Evolutionary conservation across 306 rosid species (phyloP), one percentile per base, ranked within the genome.

Genomic region (Parietaria judaica): DNA sequence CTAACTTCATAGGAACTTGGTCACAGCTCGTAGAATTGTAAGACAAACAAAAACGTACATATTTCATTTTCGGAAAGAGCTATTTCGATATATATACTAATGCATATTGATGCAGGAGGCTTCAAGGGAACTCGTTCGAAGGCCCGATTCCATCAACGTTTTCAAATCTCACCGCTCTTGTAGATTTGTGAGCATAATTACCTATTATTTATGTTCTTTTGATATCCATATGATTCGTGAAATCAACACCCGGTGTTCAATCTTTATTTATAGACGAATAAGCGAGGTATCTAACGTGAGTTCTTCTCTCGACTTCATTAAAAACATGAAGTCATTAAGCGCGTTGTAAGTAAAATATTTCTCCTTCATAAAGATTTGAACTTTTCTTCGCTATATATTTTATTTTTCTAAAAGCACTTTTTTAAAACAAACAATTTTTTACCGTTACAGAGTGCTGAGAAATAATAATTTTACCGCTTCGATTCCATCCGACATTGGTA

Each of bases 71-170:
- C 13, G 14, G 31, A 23, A 23, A 23, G 31, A 23, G 31, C 31
- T 23, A 23, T 51, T 51, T 11, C 38, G 7, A 2, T 15, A 7
- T 15, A 9, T 52, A 3, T 74, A 39, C 14, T 11, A 14, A 14
- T 34, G 54, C 46, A 36, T 69, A 23, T 47, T 61, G 47, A 52
- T 15, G 17, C 51, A 90, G 97, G 90, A 83, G 84, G 78, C 66
- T 90, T 71, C 80, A 90, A 63, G 97, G 96, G 10, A 90, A 90
- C 78, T 76, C 88, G 62, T 87, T 90, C 17, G 67, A 73, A 65
- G 84, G 94, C 51, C 73, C 84, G 15, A 79, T 87, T 67, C 95
- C 97, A 37, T 64, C 76, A 0, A 68, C 91, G 14, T 77, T 90
- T 66, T 76, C 83, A 54, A 84, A 76, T 66, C 71, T 90, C 83